phyloP scores from a whole-genome alignment of 176 grass and related monocot species.

The Themeda triandra region DNA sequence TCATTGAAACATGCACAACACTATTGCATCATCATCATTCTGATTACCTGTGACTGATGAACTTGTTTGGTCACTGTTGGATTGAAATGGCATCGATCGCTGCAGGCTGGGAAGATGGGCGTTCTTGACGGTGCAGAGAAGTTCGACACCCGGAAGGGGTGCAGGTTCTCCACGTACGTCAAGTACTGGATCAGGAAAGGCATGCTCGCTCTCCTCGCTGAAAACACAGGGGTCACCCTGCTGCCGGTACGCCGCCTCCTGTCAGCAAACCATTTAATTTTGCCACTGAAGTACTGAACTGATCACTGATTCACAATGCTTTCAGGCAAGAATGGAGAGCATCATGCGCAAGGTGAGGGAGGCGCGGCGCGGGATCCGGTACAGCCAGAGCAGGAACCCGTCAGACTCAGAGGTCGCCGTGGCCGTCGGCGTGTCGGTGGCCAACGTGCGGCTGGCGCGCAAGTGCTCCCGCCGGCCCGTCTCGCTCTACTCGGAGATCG shows the following conservation, averaged over 20 bases:
- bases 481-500: slow-evolving; percentile 58
- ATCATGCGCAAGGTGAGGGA: slow-evolving; percentile 73
- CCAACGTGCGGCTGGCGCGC: slow-evolving; percentile 62
- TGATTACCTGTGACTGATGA: neutral
- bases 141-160: slow-evolving; percentile 65
- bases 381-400: slow-evolving; percentile 50
- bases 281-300: too few species aligned
- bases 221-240: slow-evolving; percentile 56
- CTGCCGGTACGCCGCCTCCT: slow-evolving; percentile 57
- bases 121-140: slow-evolving; percentile 82
- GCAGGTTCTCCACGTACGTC: slow-evolving; percentile 82
- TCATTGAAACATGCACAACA: neutral
- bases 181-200: slow-evolving; percentile 92
- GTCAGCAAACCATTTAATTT: neutral
- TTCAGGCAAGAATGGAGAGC: slow-evolving; percentile 70
- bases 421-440: slow-evolving; percentile 52
- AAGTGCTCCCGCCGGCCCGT: slow-evolving; percentile 60
- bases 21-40: neutral
- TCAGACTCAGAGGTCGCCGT: slow-evolving; percentile 55
- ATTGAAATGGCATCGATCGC: neutral
- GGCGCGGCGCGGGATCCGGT: slow-evolving; percentile 43
- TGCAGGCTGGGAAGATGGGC: slow-evolving; percentile 76
- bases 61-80: neutral
- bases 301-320: neutral
- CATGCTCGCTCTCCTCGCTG: slow-evolving; percentile 58